These are phyloP conservation scores for Strobilomyces echinocephalus DNA, from an alignment of 768 basidiomycete genomes.

Conservation along the genomic window DNA sequence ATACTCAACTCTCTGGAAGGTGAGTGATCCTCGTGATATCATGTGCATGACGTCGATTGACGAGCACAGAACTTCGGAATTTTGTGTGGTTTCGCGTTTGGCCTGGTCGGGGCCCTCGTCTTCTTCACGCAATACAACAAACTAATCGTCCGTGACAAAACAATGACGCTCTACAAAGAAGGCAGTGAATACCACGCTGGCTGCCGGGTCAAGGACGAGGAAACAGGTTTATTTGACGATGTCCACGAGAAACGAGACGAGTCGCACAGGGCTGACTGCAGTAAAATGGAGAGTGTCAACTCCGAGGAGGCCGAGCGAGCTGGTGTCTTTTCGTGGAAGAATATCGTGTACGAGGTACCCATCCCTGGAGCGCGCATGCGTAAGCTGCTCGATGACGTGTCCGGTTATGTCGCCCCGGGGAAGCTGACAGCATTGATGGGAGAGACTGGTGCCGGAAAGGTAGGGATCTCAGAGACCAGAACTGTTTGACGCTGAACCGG, in stretches of 20 bases:
- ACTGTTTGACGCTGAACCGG: neutral
- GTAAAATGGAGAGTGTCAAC: neutral
- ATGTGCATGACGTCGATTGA: neutral
- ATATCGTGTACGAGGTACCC: constrained; percentile 53
- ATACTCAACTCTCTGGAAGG: constrained; percentile 32
- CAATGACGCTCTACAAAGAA: constrained; percentile 24
- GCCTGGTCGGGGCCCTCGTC: constrained; percentile 35
- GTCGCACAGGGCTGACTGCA: neutral
- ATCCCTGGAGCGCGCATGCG: constrained; percentile 16
- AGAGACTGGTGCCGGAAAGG: constrained; percentile 32
- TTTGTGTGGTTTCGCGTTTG: constrained; percentile 38
- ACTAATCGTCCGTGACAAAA: constrained; percentile 27
- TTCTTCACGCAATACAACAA: constrained; percentile 32
- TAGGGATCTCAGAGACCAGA: neutral
- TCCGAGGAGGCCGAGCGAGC: constrained; percentile 23
- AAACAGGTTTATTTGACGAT: neutral
- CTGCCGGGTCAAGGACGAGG: constrained; percentile 16
- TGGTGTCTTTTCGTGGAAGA: constrained; percentile 75
- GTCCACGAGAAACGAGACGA: neutral
- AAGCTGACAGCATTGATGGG: constrained; percentile 52
- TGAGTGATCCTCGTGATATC: constrained; percentile 23
- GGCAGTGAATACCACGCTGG: neutral
- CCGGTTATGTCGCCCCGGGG: constrained; percentile 48
- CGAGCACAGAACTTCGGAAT: constrained; percentile 38
- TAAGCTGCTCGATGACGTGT: constrained; percentile 39